Evolutionary conservation across 1,139 yeast genomes (phyloP).

Genomic region (Candida albicans): DNA sequence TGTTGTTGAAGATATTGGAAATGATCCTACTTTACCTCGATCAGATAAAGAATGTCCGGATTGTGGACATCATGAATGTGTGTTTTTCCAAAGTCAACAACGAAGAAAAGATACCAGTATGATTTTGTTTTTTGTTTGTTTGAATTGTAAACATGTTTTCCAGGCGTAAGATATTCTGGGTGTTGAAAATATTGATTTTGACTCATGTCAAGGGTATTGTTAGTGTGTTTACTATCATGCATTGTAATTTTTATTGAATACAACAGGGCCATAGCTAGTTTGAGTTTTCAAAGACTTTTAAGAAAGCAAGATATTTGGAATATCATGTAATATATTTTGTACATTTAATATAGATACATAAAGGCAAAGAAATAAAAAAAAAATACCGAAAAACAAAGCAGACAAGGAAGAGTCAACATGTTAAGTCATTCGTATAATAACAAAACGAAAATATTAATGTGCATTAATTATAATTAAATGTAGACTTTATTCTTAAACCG

Average conservation of each 20-base stretch:
- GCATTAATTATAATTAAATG: background rate
- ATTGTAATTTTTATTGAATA: too few relatives aligned
- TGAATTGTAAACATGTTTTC: constrained; percentile 80
- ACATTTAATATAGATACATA: background rate
- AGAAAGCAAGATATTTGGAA: background rate
- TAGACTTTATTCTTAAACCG: too few relatives aligned
- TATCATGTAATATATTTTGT: background rate
- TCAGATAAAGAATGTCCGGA: constrained; percentile 91
- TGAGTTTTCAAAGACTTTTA: too few relatives aligned
- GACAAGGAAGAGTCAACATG: too few relatives aligned
- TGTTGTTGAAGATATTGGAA: constrained; percentile 93
- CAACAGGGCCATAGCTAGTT: too few relatives aligned
- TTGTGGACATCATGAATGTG: constrained; percentile 87
- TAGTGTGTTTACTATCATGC: background rate
- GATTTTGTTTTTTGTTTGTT: constrained; percentile 92
- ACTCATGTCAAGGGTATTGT: background rate
- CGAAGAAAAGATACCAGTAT: constrained; percentile 92
- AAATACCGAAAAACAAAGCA: too few relatives aligned
- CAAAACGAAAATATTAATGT: background rate
- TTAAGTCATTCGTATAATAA: too few relatives aligned
- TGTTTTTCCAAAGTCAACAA: constrained; percentile 95
- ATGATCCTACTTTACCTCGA: constrained; percentile 94
- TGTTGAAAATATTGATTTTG: background rate
- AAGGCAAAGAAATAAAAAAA: background rate
- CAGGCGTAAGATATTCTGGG: constrained; percentile 23